Percentiles rank a stretch among this genome's conserved stretches.
phyloP scores from a whole-genome alignment of 306 rosid species.

The Cicer yamashitae region DNA sequence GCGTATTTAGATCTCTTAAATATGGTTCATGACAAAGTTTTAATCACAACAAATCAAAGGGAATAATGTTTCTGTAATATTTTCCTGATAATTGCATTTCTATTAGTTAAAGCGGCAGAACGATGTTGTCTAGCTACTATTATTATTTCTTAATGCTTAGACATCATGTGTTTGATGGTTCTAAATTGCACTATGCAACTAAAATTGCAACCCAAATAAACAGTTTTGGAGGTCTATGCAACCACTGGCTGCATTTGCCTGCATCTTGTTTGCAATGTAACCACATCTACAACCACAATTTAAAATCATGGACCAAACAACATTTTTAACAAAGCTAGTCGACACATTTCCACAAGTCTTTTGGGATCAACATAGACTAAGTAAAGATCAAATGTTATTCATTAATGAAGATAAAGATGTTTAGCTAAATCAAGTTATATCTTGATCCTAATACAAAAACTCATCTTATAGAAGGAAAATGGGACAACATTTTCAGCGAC shows the following conservation, averaged over 20 bases:
- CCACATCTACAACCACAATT: no score
- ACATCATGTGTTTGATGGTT: no score
- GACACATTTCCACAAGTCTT: constrained; percentile 20
- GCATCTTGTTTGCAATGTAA: no score
- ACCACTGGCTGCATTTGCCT: no score
- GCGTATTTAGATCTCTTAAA: not conserved
- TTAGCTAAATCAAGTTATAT: constrained; percentile 23
- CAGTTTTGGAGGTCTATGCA: no score
- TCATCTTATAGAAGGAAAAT: constrained; percentile 31
- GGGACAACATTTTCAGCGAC: constrained; percentile 58
- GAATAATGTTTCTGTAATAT: constrained; percentile 29
- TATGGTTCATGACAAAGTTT: constrained; percentile 44
- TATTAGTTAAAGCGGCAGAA: not conserved
- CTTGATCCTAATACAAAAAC: constrained; percentile 41
- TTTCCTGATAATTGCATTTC: constrained; percentile 51
- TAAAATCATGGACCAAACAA: not conserved
- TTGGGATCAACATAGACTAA: constrained; percentile 13
- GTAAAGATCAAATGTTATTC: constrained; percentile 39
- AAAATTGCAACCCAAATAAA: no score
- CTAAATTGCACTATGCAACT: no score
- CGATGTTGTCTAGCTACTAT: not conserved
- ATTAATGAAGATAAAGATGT: constrained; percentile 33
- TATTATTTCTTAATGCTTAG: no score
- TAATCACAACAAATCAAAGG: no score
- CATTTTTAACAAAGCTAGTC: not conserved